Evolutionary conservation across 1,139 yeast genomes (phyloP), one percentile per base, ranked within the genome.

Genomic region (Zygoascus hellenicus): DNA sequence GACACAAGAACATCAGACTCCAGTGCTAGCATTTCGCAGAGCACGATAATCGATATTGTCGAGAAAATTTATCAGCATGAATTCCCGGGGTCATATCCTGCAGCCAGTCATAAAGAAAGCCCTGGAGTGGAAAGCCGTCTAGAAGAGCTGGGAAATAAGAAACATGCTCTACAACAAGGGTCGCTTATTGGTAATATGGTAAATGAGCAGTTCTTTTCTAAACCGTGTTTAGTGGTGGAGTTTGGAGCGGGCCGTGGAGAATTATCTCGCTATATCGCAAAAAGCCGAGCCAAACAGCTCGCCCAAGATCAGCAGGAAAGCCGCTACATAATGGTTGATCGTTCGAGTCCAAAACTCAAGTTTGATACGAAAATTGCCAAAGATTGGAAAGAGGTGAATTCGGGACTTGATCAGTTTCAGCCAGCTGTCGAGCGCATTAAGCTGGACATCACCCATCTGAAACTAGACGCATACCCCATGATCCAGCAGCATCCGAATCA

Each of bases 231-330:
- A 45, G 77, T 81, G 57, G 63, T 85, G 22, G 97, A 89, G 63
- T 88, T 87, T 69, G 97, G 97, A 0, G 85, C 95, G 62, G 97
- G 97, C 0, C 77, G 90, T 51, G 96, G 85, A 0, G 97, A 89
- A 61, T 72, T 89, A 22, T 78, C 90, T 0, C 67, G 95, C 51
- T 85, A 78, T 58, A 70, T 87, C n/a, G 72, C 76, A 51, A 66
- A 71, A 48, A 75, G 83, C 44, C 48, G 51, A 26, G 43, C 41
- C 34, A 35, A 19, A 16, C 15, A 16, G 16, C 31, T 31, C 9
- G 31, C 22, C 10, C 15, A 37, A 26, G 28, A 26, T 28, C 36
- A 31, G 16, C 11, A 38, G 30, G 38, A 19, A 30, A 36, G 30
- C 31, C 44, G 13, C 14, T 40, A 45, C 40, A 73, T 88, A 2